Percentiles rank a stretch among this genome's conserved stretches.
Evolutionary conservation across 805 yeast species (phyloP).

Genomic region (Nakazawaea siamensis): DNA sequence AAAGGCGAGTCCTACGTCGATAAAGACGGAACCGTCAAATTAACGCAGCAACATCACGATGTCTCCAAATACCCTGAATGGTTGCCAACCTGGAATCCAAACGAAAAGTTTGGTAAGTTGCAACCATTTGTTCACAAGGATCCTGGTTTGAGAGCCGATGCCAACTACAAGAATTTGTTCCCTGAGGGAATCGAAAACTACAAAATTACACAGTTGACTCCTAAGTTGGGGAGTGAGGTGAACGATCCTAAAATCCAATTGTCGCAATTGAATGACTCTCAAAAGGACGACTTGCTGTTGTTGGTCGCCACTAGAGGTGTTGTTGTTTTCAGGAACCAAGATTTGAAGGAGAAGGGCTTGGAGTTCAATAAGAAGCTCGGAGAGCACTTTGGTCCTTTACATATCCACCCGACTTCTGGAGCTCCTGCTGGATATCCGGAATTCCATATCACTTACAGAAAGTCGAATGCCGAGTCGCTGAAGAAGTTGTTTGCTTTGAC

Average conservation of each 20-base stretch:
- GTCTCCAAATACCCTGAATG: conserved; percentile 39
- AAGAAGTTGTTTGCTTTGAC: conserved; percentile 26
- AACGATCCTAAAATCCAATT: conserved; percentile 42
- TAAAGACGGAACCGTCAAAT: conserved; percentile 37
- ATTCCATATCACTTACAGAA: conserved; percentile 53
- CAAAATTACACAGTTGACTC: conserved; percentile 38
- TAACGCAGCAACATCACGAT: conserved; percentile 32
- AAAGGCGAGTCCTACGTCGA: conserved; percentile 42
- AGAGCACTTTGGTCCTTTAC: conserved; percentile 59
- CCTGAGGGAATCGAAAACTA: conserved; percentile 17
- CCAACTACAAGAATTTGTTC: conserved; percentile 42
- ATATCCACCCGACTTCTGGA: conserved; percentile 70
- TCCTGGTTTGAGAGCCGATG: conserved; percentile 63
- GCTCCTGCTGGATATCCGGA: conserved; percentile 53
- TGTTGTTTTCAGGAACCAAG: conserved; percentile 58
- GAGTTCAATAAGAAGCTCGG: conserved; percentile 43
- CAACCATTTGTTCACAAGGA: conserved; percentile 50
- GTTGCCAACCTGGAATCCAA: conserved; percentile 65
- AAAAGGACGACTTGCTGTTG: conserved; percentile 62
- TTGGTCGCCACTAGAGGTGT: conserved; percentile 66
- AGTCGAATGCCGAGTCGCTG: conserved; percentile 31
- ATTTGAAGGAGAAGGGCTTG: conserved; percentile 48
- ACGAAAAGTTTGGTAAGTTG: conserved; percentile 40
- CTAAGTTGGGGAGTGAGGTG: conserved; percentile 63
- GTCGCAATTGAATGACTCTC: conserved; percentile 41